A percentile compares a stretch with the other conserved stretches of the same genome.
Conservation (phyloP, 352 stramenopile species). For the Elongisporangium senticosum region DNA sequence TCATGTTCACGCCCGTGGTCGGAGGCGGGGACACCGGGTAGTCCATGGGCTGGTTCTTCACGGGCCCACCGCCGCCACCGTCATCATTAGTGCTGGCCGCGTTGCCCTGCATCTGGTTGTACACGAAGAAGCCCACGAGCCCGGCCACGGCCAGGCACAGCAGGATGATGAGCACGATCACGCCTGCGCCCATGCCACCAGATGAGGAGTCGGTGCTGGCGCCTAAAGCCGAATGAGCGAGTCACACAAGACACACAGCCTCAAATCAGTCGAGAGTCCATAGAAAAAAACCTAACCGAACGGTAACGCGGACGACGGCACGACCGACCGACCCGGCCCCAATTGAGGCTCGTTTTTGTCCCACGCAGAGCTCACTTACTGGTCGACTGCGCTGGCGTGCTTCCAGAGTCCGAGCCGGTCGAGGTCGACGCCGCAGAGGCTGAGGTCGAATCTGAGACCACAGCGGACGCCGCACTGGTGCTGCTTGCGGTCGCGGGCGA, state of each 20-base stretch:
- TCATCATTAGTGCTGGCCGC: constrained; percentile 5
- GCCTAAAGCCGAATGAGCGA: not conserved
- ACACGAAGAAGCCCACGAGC: constrained; percentile 30
- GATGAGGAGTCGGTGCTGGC: not conserved
- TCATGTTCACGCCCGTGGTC: constrained; percentile 13
- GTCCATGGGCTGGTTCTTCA: constrained; percentile 34
- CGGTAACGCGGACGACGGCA: not conserved
- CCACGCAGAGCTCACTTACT: not conserved
- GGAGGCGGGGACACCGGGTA: constrained; percentile 22
- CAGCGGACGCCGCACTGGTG: not conserved
- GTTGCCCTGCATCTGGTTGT: constrained; percentile 21
- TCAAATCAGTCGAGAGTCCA: not conserved
- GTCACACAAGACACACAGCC: not conserved
- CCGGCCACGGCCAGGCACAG: constrained; percentile 29
- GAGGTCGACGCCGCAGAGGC: not conserved
- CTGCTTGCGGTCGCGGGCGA: not conserved
- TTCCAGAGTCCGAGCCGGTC: not conserved
- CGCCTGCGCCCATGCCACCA: constrained; percentile 28
- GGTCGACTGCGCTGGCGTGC: not conserved
- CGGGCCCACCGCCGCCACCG: constrained; percentile 7
- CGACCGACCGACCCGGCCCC: not conserved
- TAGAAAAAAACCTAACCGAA: not conserved
- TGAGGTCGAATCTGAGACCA: not conserved
- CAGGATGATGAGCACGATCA: constrained; percentile 36
- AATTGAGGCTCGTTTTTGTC: not conserved